phyloP scores from a whole-genome alignment of 768 basidiomycete species.

The Harrya chromipes region DNA sequence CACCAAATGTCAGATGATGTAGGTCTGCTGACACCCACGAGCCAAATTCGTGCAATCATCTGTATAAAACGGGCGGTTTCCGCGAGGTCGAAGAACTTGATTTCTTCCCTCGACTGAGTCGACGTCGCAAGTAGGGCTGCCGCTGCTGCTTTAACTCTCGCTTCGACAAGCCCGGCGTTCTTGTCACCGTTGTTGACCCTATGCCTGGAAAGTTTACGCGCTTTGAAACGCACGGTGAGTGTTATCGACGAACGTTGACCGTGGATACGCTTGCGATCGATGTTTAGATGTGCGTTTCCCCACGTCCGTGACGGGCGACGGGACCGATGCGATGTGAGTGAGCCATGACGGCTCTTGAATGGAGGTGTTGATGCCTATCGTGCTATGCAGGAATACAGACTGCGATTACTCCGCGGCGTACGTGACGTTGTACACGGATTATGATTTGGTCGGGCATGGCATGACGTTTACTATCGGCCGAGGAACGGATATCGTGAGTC shows the following conservation, averaged over 20 bases:
- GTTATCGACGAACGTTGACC: no score
- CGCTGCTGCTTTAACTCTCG: no score
- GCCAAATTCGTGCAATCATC: background rate
- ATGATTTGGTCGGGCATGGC: conserved; percentile 72
- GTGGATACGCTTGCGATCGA: background rate
- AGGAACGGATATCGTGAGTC: conserved; percentile 82
- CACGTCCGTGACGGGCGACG: conserved; percentile 87
- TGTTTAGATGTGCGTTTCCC: conserved; percentile 80
- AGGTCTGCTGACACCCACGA: no score
- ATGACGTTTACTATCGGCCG: conserved; percentile 94
- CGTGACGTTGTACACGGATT: conserved; percentile 62
- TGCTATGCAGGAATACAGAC: conserved; percentile 71
- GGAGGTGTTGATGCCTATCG: background rate
- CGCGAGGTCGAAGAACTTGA: background rate
- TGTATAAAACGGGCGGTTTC: background rate
- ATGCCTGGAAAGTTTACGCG: conserved; percentile 42
- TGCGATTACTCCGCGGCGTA: conserved; percentile 96
- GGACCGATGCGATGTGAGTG: conserved; percentile 83
- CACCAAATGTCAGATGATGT: conserved; percentile 1
- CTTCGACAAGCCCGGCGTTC: background rate
- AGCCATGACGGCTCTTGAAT: background rate
- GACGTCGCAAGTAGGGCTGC: background rate
- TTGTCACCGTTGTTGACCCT: background rate
- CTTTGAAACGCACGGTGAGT: conserved; percentile 54
- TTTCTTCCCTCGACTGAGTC: conserved; percentile 5